Percentiles rank a stretch among this genome's conserved stretches.
These are phyloP conservation scores for Papiliotrema nemorosa DNA, from an alignment of 1,284 basidiomycete species.

Conservation along the genomic window DNA sequence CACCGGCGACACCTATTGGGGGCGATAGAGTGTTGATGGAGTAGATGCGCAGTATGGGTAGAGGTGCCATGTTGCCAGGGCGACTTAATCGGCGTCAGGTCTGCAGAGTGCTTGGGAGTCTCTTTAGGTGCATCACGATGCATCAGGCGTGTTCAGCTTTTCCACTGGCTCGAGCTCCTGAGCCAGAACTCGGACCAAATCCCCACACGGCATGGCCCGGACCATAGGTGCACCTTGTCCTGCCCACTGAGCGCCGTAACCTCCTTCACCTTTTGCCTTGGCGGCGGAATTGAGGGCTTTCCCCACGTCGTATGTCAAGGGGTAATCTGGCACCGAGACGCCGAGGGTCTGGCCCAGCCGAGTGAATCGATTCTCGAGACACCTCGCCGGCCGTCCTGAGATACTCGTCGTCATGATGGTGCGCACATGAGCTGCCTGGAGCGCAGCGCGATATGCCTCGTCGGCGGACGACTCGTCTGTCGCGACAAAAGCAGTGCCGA, in stretches of 20 bases:
- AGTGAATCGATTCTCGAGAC: constrained; percentile 27
- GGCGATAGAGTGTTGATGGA: too few relatives aligned
- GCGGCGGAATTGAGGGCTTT: constrained; percentile 35
- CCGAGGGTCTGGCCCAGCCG: constrained; percentile 2
- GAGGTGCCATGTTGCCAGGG: too few relatives aligned
- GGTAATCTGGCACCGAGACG: constrained; percentile 23
- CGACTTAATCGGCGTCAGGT: too few relatives aligned
- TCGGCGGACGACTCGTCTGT: constrained; percentile 33
- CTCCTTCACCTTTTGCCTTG: constrained; percentile 25
- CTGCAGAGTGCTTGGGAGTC: too few relatives aligned
- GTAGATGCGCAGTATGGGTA: too few relatives aligned
- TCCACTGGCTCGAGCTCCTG: neutral
- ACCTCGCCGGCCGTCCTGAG: constrained; percentile 35
- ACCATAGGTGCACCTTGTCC: constrained; percentile 23
- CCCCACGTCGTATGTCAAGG: constrained; percentile 34
- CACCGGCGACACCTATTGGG: too few relatives aligned
- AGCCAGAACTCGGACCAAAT: neutral
- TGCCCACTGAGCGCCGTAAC: constrained; percentile 39
- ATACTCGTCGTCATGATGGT: constrained; percentile 27
- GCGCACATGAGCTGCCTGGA: constrained; percentile 3
- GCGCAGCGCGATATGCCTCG: constrained; percentile 20
- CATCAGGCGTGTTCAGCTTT: too few relatives aligned
- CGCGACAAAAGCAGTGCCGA: constrained; percentile 39
- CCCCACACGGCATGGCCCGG: neutral
- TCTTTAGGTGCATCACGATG: too few relatives aligned